Evolutionary conservation across 495 filamentous ascomycete genomes (phyloP).

Genomic region (Penicillium egyptiacum): DNA sequence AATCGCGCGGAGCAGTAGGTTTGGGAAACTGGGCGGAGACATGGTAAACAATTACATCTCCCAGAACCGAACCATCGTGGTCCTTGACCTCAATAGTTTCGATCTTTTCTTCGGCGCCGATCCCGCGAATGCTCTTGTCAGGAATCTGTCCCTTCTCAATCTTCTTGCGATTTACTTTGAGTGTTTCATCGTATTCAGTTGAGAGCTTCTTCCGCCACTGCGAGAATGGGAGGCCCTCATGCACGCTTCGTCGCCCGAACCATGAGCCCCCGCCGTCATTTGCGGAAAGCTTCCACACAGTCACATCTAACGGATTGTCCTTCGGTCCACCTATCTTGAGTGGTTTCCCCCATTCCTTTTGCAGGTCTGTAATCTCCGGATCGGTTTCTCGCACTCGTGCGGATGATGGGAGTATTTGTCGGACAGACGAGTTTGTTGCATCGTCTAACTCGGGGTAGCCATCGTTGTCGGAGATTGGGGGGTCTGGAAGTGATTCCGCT

Average conservation of each 20-base stretch:
- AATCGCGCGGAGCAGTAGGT: constrained; percentile 83
- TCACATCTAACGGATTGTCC: constrained; percentile 74
- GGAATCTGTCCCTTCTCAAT: constrained; percentile 32
- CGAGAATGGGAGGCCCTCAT: constrained; percentile 70
- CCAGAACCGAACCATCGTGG: constrained; percentile 52
- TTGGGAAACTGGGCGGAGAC: constrained; percentile 87
- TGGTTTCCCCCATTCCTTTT: constrained; percentile 83
- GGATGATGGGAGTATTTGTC: constrained; percentile 52
- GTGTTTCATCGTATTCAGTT: constrained; percentile 54
- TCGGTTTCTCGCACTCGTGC: constrained; percentile 52
- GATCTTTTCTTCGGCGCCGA: constrained; percentile 75
- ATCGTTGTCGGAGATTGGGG: constrained; percentile 37
- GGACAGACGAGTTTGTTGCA: constrained; percentile 30
- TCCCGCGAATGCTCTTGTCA: constrained; percentile 68
- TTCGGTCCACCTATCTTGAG: constrained; percentile 61
- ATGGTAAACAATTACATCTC: constrained; percentile 63
- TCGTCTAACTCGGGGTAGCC: constrained; percentile 4
- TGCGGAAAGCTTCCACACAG: constrained; percentile 74
- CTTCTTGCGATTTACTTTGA: constrained; percentile 60
- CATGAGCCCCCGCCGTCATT: constrained; percentile 83
- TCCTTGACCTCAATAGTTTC: constrained; percentile 50
- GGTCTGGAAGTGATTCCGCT: constrained; percentile 73
- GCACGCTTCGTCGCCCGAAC: constrained; percentile 86
- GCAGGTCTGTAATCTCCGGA: constrained; percentile 51
- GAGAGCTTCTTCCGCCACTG: constrained; percentile 58